phyloP scores from a whole-genome alignment of 495 filamentous ascomycete species.

The Parathielavia hyrcaniae region DNA sequence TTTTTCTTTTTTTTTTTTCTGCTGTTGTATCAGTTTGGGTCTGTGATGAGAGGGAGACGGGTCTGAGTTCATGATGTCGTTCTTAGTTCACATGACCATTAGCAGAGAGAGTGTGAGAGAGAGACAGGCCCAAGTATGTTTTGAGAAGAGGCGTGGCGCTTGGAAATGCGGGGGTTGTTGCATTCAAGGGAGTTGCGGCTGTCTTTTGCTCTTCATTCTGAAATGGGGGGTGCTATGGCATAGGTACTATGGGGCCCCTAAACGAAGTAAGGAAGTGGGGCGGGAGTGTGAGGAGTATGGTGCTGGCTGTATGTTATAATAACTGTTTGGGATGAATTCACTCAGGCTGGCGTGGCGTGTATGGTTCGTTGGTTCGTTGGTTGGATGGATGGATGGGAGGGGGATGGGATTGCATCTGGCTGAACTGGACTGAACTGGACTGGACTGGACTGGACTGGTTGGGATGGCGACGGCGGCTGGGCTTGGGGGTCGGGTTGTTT shows the following conservation, averaged over 20 bases:
- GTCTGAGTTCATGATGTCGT: not conserved
- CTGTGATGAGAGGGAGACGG: no score
- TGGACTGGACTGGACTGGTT: not conserved
- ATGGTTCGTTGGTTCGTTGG: no score
- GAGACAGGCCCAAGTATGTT: no score
- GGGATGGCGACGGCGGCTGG: no score
- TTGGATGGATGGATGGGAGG: not conserved
- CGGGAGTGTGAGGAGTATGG: conserved; percentile 9
- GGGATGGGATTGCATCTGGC: not conserved
- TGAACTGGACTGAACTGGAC: not conserved
- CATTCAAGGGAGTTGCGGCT: not conserved
- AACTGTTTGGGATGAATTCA: conserved; percentile 1
- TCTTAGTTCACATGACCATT: no score
- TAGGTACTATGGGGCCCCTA: not conserved
- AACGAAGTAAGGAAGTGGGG: not conserved
- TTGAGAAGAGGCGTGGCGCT: no score
- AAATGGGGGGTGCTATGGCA: not conserved
- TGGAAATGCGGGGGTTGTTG: no score
- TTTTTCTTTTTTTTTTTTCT: not conserved
- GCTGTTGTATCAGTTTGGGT: not conserved
- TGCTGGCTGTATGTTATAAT: not conserved
- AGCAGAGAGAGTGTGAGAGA: no score
- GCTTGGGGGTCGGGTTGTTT: not conserved
- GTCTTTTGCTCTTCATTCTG: not conserved
- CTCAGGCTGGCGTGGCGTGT: not conserved